phyloP scores from a whole-genome alignment of 1,284 basidiomycete species.

The Retiboletus fuscus region DNA sequence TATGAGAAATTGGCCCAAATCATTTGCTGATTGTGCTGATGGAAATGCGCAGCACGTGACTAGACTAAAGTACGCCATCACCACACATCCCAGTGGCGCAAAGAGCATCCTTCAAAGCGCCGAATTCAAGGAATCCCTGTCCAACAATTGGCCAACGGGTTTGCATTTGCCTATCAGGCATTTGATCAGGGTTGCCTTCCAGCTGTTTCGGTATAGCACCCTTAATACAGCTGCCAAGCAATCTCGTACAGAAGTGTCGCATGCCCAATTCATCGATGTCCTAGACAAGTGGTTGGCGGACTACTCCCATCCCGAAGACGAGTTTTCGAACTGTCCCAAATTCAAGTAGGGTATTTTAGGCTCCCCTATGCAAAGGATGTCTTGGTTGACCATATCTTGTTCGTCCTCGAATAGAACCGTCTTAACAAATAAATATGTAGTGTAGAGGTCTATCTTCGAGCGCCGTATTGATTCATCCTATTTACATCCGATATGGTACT shows the following conservation, averaged over 20 bases:
- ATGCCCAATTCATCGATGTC: neutral
- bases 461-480: too few species aligned
- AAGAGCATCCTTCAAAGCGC: neutral
- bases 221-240: neutral
- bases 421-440: too few species aligned
- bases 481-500: too few species aligned
- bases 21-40: conserved; percentile 20
- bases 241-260: conserved; percentile 4
- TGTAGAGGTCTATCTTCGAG: too few species aligned
- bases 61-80: neutral
- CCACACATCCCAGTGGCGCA: too few species aligned
- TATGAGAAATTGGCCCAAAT: conserved; percentile 8
- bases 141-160: conserved; percentile 13
- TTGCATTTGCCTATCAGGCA: neutral
- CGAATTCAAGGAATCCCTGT: neutral
- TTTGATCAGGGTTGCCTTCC: neutral
- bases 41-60: neutral
- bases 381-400: too few species aligned
- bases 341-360: neutral
- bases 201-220: neutral
- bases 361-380: neutral
- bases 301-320: neutral
- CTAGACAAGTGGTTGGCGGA: neutral
- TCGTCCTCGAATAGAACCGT: too few species aligned
- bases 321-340: conserved; percentile 4